Conservation (phyloP, 2,329 filamentous ascomycete species). For the Ophiosphaerella korrae region DNA sequence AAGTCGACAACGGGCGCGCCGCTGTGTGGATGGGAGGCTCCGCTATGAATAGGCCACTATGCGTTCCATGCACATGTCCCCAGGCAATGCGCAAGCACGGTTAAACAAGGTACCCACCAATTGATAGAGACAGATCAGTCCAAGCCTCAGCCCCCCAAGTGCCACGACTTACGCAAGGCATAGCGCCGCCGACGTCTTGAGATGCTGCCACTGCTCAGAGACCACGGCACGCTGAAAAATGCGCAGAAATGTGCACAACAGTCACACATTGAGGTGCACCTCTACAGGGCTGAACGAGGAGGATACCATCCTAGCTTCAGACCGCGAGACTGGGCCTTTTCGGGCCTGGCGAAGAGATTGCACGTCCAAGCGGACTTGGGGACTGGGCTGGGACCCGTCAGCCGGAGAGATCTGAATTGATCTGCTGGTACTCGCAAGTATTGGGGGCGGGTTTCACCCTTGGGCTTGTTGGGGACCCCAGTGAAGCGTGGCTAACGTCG, state of each 20-base stretch:
- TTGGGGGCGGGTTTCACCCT: neutral
- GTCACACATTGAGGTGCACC: neutral
- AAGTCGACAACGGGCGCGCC: conserved; percentile 4
- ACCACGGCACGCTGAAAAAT: too few species aligned
- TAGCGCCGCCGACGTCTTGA: too few species aligned
- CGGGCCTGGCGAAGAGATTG: conserved; percentile 12
- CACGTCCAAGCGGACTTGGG: conserved; percentile 7
- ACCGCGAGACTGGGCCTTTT: conserved; percentile 2
- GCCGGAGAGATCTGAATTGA: neutral
- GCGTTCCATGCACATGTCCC: conserved; percentile 31
- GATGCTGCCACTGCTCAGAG: too few species aligned
- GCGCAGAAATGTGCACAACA: neutral
- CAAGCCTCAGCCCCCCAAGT: too few species aligned
- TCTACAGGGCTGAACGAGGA: conserved; percentile 12
- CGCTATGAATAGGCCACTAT: conserved; percentile 30
- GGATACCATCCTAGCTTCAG: conserved; percentile 3
- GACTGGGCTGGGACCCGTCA: conserved; percentile 10
- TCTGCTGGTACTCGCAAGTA: too few species aligned
- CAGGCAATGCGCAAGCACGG: conserved; percentile 14
- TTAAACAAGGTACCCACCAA: conserved; percentile 23
- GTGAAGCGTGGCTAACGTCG: neutral
- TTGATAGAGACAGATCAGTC: conserved; percentile 9
- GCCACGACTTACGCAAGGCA: too few species aligned
- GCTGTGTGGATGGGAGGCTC: conserved; percentile 4
- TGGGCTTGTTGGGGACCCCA: neutral